Percentiles rank a stretch among this genome's conserved stretches.
These are phyloP conservation scores for Sarcodon aspratus DNA, from an alignment of 768 basidiomycete genomes.

Conservation along the genomic window DNA sequence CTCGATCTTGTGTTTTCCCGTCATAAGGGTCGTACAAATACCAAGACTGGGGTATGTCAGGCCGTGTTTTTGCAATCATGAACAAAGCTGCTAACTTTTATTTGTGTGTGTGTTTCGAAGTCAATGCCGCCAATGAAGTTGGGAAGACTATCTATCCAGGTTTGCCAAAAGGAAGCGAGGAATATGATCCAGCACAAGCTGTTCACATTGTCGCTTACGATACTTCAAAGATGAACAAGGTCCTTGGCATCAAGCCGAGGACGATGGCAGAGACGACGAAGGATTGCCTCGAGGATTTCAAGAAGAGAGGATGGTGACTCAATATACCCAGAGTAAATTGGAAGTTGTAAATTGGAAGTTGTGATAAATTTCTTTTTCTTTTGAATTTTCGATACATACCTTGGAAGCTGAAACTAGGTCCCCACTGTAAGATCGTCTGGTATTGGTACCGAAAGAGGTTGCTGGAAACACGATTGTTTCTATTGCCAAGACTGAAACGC, in stretches of 20 bases:
- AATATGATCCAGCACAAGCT: slow-evolving; percentile 12
- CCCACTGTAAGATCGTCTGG: no score
- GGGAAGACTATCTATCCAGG: slow-evolving; percentile 1
- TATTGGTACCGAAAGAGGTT: no score
- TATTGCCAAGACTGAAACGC: no score
- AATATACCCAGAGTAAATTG: no score
- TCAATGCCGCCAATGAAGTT: slow-evolving; percentile 5
- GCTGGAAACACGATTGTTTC: no score
- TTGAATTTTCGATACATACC: no score
- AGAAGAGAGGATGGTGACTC: slow-evolving; percentile 21
- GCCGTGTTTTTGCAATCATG: not conserved
- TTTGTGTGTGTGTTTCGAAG: slow-evolving; percentile 2
- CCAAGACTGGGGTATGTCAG: not conserved
- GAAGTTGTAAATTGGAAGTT: no score
- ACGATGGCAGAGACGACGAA: slow-evolving; percentile 26
- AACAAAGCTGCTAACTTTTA: not conserved
- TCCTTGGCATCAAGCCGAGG: slow-evolving; percentile 31
- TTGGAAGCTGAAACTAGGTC: no score
- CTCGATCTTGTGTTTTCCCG: not conserved
- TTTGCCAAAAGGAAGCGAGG: slow-evolving; percentile 6
- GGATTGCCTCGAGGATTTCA: slow-evolving; percentile 32
- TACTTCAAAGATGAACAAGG: slow-evolving; percentile 23
- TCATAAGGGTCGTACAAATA: not conserved
- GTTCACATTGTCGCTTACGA: slow-evolving; percentile 20
- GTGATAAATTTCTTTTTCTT: no score